phyloP scores from a whole-genome alignment of 768 basidiomycete species.

The Pulveroboletus sp. region DNA sequence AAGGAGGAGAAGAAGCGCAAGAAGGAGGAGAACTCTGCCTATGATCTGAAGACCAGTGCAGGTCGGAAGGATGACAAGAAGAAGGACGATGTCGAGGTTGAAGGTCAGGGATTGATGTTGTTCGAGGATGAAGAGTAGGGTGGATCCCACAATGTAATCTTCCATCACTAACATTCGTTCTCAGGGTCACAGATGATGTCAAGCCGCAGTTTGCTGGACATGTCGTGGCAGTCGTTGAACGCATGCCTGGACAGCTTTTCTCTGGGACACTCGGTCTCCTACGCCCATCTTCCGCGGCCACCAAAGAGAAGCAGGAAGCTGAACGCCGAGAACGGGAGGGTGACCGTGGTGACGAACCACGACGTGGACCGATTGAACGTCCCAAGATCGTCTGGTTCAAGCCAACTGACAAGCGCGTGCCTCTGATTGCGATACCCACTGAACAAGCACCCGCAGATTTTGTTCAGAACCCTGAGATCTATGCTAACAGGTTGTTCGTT shows the following conservation, averaged over 20 bases:
- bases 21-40: conserved; percentile 98
- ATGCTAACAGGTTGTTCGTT: conserved; percentile 88
- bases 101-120: conserved; percentile 93
- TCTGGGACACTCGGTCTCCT: conserved; percentile 94
- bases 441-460: conserved; percentile 98
- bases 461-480: conserved; percentile 88
- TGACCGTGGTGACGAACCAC: conserved; percentile 79
- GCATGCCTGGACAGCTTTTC: conserved; percentile 98
- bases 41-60: conserved; percentile 70
- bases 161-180: conserved; percentile 11
- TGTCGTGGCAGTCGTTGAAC: conserved; percentile 98
- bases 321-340: conserved; percentile 97
- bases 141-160: conserved; percentile 10
- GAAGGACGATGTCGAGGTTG: conserved; percentile 99
- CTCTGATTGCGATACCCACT: conserved; percentile 96
- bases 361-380: conserved; percentile 74
- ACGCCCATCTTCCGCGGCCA: conserved; percentile 93
- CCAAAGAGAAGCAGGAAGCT: conserved; percentile 98
- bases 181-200: conserved; percentile 91
- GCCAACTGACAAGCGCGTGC: conserved; percentile 98
- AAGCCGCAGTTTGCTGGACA: conserved; percentile 99
- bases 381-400: conserved; percentile 99
- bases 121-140: conserved; percentile 95
- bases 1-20: conserved; percentile 99
- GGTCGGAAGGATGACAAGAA: conserved; percentile 97